A percentile compares a stretch with the other conserved stretches of the same genome.
Evolutionary conservation across 495 filamentous ascomycete species (phyloP).

Genomic region (Aspergillus egyptiacus): DNA sequence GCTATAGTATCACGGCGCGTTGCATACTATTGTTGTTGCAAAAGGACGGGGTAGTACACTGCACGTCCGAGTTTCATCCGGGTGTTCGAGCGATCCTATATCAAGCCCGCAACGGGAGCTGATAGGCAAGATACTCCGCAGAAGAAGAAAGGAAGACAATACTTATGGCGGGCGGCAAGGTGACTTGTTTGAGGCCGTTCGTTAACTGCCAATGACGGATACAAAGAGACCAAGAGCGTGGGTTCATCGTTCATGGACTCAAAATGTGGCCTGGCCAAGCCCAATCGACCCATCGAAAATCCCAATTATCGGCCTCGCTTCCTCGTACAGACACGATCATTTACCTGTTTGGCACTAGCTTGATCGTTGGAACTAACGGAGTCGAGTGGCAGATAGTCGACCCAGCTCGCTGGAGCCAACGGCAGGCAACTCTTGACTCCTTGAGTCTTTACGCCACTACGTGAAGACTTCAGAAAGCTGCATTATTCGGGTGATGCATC

Average conservation of each 20-base stretch:
- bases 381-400: constrained; percentile 3
- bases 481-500: no score
- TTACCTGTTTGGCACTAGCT: constrained; percentile 8
- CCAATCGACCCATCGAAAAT: not conserved
- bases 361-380: constrained; percentile 11
- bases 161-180: no score
- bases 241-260: constrained; percentile 5
- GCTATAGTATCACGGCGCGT: no score
- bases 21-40: no score
- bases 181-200: constrained; percentile 7
- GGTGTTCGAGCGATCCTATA: no score
- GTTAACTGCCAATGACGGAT: not conserved
- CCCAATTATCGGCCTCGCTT: constrained; percentile 8
- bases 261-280: constrained; percentile 3
- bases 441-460: no score
- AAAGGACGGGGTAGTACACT: no score
- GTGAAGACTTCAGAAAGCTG: no score
- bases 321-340: constrained; percentile 3
- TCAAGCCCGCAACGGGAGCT: no score
- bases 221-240: not conserved
- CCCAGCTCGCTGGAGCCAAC: constrained; percentile 11
- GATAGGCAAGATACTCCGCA: no score
- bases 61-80: no score
- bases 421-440: no score
- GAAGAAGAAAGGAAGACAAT: not conserved